A percentile compares a stretch with the other conserved stretches of the same genome.
phyloP scores from a whole-genome alignment of 202 grass and related monocot genomes.

The Eragrostis tef region DNA sequence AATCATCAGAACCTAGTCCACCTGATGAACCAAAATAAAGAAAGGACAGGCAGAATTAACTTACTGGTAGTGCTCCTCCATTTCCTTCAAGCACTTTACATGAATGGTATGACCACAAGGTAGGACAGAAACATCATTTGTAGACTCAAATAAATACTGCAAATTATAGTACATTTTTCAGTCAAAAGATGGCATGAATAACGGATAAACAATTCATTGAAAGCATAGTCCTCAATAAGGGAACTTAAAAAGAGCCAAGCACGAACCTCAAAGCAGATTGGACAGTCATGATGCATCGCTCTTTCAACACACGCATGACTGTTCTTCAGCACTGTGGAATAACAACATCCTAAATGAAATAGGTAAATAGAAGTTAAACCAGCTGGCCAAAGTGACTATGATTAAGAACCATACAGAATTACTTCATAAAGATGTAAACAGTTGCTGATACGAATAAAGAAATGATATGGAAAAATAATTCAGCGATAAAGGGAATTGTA shows the following conservation, averaged over 20 bases:
- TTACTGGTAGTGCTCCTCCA: constrained; percentile 87
- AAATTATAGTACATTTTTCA: constrained; percentile 32
- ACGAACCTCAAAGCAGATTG: constrained; percentile 93
- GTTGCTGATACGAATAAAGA: not conserved
- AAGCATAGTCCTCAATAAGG: constrained; percentile 5
- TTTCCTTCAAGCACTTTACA: constrained; percentile 85
- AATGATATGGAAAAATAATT: not conserved
- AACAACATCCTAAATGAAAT: constrained; percentile 78
- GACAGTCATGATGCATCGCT: constrained; percentile 98
- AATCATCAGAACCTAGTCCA: not conserved
- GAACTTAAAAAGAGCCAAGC: constrained; percentile 16
- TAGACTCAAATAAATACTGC: constrained; percentile 92
- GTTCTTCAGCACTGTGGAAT: constrained; percentile 75
- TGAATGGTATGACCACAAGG: constrained; percentile 94
- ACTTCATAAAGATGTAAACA: not conserved
- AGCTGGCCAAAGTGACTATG: not conserved
- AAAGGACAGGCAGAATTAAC: constrained; percentile 40
- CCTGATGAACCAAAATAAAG: constrained; percentile 5
- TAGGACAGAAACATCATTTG: constrained; percentile 69
- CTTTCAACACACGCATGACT: constrained; percentile 90
- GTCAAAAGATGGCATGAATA: constrained; percentile 19
- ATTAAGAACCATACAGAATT: constrained; percentile 19
- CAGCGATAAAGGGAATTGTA: not conserved
- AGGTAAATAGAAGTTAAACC: constrained; percentile 17
- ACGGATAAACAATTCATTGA: not conserved